Evolutionary conservation across 495 filamentous ascomycete genomes (phyloP).

Genomic region (Hypoxylon cercidicola): DNA sequence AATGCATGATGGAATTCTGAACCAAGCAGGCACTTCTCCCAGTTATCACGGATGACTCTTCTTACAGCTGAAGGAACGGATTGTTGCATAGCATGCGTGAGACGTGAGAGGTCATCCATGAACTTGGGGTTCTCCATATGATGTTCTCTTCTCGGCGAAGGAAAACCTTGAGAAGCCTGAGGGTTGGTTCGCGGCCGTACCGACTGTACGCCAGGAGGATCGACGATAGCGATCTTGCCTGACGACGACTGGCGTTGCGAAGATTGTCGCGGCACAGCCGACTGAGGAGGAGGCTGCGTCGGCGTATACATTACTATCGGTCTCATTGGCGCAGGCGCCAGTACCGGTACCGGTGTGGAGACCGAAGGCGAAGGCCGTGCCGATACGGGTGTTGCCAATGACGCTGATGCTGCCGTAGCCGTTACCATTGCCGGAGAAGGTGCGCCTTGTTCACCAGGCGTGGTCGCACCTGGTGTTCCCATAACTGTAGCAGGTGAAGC

Average conservation of each 20-base stretch:
- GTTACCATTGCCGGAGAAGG: constrained; percentile 6
- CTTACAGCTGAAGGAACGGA: constrained; percentile 57
- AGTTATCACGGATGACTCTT: constrained; percentile 57
- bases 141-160: constrained; percentile 53
- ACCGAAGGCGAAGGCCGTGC: background rate
- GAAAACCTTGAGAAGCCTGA: constrained; percentile 43
- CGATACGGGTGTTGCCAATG: background rate
- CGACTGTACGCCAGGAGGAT: constrained; percentile 46
- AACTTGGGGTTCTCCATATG: constrained; percentile 52
- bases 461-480: constrained; percentile 8
- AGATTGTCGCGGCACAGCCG: constrained; percentile 5
- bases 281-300: constrained; percentile 2
- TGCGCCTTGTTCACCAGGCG: constrained; percentile 18
- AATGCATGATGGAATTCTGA: constrained; percentile 63
- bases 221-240: constrained; percentile 53
- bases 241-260: constrained; percentile 13
- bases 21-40: constrained; percentile 61
- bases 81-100: constrained; percentile 54
- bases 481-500: background rate
- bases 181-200: constrained; percentile 7
- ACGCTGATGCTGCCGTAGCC: background rate
- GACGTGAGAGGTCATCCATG: constrained; percentile 53
- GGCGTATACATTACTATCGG: constrained; percentile 20
- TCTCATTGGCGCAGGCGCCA: constrained; percentile 9
- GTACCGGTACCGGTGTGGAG: background rate